phyloP scores from a whole-genome alignment of 805 yeast species.

The Candida peoriensis region DNA sequence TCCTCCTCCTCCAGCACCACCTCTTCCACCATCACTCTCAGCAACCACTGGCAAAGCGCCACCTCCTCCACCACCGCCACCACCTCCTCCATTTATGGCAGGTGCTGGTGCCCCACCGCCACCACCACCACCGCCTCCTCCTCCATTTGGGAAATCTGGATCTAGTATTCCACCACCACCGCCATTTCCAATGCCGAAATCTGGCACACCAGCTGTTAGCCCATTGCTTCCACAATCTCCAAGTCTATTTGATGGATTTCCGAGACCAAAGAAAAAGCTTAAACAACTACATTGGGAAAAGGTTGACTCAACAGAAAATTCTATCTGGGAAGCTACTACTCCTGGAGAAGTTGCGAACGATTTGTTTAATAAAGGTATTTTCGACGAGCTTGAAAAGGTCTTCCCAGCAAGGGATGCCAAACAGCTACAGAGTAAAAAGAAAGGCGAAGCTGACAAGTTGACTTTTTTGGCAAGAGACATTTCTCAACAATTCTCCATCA shows the following conservation, averaged over 20 bases:
- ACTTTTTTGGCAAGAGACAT: conserved; percentile 76
- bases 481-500: conserved; percentile 93
- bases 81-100: conserved; percentile 31
- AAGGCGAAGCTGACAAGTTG: conserved; percentile 31
- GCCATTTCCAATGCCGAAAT: conserved; percentile 16
- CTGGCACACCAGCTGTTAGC: conserved; percentile 11
- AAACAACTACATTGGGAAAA: conserved; percentile 98
- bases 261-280: conserved; percentile 43
- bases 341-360: conserved; percentile 52
- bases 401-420: conserved; percentile 74
- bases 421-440: conserved; percentile 37
- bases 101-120: conserved; percentile 20
- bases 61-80: conserved; percentile 18
- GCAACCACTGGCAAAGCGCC: conserved; percentile 13
- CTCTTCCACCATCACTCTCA: conserved; percentile 27
- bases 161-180: conserved; percentile 27
- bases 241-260: conserved; percentile 9
- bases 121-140: conserved; percentile 29
- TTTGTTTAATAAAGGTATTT: conserved; percentile 69
- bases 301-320: conserved; percentile 74
- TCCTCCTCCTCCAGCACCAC: conserved; percentile 24
- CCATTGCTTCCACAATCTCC: conserved; percentile 16
- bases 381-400: conserved; percentile 76
- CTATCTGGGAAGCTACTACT: conserved; percentile 76
- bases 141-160: conserved; percentile 15